A percentile compares a stretch with the other conserved stretches of the same genome.
Evolutionary conservation across 345 rosid species (phyloP).

Genomic region (Eucalyptus coolabah): DNA sequence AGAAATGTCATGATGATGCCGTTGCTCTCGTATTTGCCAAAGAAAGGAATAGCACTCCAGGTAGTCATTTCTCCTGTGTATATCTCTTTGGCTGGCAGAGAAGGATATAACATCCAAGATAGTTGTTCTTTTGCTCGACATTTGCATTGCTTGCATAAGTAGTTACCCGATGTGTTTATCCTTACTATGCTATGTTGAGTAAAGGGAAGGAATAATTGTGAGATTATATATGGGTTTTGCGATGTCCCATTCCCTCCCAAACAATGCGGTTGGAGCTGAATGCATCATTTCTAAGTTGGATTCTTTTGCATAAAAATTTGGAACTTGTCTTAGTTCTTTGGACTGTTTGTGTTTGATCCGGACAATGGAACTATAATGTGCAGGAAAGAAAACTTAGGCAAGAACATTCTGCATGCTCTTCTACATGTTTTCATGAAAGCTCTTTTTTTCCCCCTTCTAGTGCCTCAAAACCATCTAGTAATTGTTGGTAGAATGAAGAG

Average conservation of each 20-base stretch:
- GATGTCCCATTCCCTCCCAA: background rate
- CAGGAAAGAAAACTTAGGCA: background rate
- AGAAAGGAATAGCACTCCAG: conserved; percentile 41
- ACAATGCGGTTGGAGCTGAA: background rate
- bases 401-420: background rate
- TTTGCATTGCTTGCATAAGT: background rate
- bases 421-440: background rate
- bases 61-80: conserved; percentile 15
- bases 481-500: background rate
- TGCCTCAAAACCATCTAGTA: background rate
- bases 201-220: background rate
- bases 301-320: background rate
- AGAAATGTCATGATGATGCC: conserved; percentile 4
- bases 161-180: background rate
- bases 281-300: background rate
- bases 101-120: background rate
- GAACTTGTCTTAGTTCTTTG: background rate
- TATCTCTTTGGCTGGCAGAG: background rate
- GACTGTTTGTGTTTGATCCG: background rate
- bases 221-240: background rate
- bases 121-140: background rate
- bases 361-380: background rate
- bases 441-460: background rate
- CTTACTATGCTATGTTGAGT: background rate
- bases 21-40: conserved; percentile 63